Conservation (phyloP, 106 monocot species). For the Platanthera zijinensis region DNA sequence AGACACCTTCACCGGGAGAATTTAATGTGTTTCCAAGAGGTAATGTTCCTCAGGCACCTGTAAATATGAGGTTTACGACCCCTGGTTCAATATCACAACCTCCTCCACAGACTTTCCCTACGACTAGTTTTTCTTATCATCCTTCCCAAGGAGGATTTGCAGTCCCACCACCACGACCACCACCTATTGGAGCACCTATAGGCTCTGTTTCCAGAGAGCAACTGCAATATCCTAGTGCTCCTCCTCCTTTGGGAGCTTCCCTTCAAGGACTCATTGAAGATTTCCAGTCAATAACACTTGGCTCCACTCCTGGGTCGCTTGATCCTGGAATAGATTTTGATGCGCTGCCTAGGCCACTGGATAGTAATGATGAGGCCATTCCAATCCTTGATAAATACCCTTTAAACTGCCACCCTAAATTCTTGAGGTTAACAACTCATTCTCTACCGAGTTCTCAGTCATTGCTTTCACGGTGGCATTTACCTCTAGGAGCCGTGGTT, state of each 20-base stretch:
- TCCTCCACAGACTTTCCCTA: constrained; percentile 21
- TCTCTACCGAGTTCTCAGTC: constrained; percentile 93
- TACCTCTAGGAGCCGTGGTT: constrained; percentile 86
- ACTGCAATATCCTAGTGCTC: constrained; percentile 38
- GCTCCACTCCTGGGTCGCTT: constrained; percentile 69
- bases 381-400: constrained; percentile 58
- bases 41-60: constrained; percentile 20
- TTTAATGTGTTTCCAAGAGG: constrained; percentile 17
- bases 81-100: constrained; percentile 24
- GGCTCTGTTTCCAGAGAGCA: constrained; percentile 34
- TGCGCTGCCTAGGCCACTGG: constrained; percentile 72
- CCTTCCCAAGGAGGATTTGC: constrained; percentile 24
- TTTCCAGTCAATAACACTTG: constrained; percentile 82
- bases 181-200: constrained; percentile 33
- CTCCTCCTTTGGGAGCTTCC: constrained; percentile 40
- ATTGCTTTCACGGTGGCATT: constrained; percentile 85
- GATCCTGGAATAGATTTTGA: constrained; percentile 65
- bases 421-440: constrained; percentile 80
- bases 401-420: constrained; percentile 83
- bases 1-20: constrained; percentile 17
- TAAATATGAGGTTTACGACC: constrained; percentile 27
- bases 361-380: constrained; percentile 52
- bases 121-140: constrained; percentile 11
- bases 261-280: constrained; percentile 83
- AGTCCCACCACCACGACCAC: constrained; percentile 19